Evolutionary conservation across 345 rosid genomes (phyloP).

Genomic region (Lepidium sativum): DNA sequence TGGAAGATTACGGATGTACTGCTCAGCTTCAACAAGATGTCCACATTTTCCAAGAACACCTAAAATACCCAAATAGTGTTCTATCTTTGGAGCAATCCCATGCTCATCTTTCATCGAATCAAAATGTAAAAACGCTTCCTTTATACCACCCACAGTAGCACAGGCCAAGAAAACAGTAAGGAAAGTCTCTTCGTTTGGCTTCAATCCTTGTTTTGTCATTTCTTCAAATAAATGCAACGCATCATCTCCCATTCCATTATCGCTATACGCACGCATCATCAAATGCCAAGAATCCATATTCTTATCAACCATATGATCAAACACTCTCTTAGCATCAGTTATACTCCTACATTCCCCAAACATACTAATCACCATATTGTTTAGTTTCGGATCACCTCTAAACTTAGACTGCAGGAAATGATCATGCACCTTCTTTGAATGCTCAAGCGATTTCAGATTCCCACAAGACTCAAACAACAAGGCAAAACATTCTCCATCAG

Average conservation of each 20-base stretch:
- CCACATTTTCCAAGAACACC: slow-evolving; percentile 68
- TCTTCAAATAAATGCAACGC: slow-evolving; percentile 69
- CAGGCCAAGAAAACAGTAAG: slow-evolving; percentile 50
- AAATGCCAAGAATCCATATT: slow-evolving; percentile 66
- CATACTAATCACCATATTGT: slow-evolving; percentile 54
- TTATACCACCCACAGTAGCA: slow-evolving; percentile 53
- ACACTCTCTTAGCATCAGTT: slow-evolving; percentile 64
- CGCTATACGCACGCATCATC: slow-evolving; percentile 54
- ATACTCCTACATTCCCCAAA: slow-evolving; percentile 47
- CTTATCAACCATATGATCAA: slow-evolving; percentile 63
- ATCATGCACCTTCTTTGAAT: slow-evolving; percentile 69
- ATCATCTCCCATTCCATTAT: slow-evolving; percentile 60
- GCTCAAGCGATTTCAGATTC: slow-evolving; percentile 42
- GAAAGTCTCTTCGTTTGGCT: slow-evolving; percentile 51
- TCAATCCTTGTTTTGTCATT: slow-evolving; percentile 43
- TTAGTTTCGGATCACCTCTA: slow-evolving; percentile 48
- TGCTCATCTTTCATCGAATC: slow-evolving; percentile 48
- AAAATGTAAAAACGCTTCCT: slow-evolving; percentile 66
- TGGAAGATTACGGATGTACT: slow-evolving; percentile 43
- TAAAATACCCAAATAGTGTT: slow-evolving; percentile 52
- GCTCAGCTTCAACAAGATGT: slow-evolving; percentile 49
- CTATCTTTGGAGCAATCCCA: slow-evolving; percentile 36
- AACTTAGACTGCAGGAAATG: slow-evolving; percentile 48
- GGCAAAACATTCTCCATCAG: slow-evolving; percentile 43
- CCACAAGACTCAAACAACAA: slow-evolving; percentile 41